Evolutionary conservation across 2,329 filamentous ascomycete species (phyloP).

Genomic region (Thermoascus crustaceus): DNA sequence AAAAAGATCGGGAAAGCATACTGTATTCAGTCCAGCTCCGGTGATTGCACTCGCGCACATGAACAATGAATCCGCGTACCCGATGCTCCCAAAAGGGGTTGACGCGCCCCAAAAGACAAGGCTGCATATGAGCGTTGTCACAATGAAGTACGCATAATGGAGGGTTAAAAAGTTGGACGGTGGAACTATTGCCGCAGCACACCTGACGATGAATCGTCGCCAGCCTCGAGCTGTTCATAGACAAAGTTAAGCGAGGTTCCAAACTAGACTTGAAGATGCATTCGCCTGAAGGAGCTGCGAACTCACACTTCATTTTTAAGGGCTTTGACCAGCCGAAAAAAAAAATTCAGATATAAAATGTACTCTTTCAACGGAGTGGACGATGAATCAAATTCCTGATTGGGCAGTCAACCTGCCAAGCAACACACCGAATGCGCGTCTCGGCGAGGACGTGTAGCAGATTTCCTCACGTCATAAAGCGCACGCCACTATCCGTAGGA

Average conservation of each 20-base stretch:
- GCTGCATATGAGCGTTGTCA: constrained; percentile 47
- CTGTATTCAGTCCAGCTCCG: constrained; percentile 59
- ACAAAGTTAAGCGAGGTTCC: not conserved
- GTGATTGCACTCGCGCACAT: constrained; percentile 60
- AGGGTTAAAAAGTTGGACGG: constrained; percentile 54
- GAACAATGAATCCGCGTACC: constrained; percentile 59
- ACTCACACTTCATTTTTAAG: not conserved
- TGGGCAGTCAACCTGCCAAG: not conserved
- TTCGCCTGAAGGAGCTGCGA: not conserved
- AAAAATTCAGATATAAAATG: too few species aligned
- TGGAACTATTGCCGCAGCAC: constrained; percentile 21
- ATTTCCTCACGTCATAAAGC: not conserved
- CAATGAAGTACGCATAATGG: constrained; percentile 60
- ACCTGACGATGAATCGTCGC: constrained; percentile 13
- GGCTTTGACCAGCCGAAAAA: too few species aligned
- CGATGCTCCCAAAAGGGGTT: constrained; percentile 43
- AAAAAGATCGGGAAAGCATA: constrained; percentile 11
- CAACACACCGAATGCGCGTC: not conserved
- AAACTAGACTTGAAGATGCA: not conserved
- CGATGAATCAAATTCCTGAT: too few species aligned
- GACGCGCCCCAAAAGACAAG: constrained; percentile 52
- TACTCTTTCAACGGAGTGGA: too few species aligned
- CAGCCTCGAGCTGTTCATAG: not conserved
- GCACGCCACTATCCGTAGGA: constrained; percentile 1
- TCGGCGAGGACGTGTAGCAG: not conserved